Base-by-base conservation (phyloP, 2,329 filamentous ascomycete genomes). In the Paraconiothyrium sp. region DNA sequence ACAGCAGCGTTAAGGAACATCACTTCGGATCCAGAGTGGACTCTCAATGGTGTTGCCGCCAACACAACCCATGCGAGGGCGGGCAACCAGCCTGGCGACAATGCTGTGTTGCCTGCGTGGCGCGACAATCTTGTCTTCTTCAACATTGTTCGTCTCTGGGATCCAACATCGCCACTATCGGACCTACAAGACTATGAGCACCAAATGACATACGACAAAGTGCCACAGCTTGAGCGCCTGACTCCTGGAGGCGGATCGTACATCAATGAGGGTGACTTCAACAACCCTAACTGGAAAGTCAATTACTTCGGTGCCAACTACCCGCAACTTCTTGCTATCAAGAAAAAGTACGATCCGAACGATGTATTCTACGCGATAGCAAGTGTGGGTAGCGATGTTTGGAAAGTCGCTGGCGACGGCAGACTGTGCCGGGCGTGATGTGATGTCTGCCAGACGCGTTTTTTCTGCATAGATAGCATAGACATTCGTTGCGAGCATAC, bases 261-360 rank as follows among this genome's bases (percentile, higher is more conserved):
- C 46, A 13, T 48, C 46, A 48, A 48, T 13, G 46, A 48, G 22
- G 46, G 46, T 24, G 46, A 48, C 46, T 48, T 48, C 46, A 22
- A 48, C n/a, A 22, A 48, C 8, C 46, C 46, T 10, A 11, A 22
- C 8, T 51, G 27, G 27, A 32, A 51, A 16, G 13, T 20, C 14
- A 35, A 34, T 8, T 37, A 20, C 16, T 51, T 35, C 48, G 48
- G 48, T 16, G 14, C 48, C 30, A 51, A 51, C 48, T 51, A 51
- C 48, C 11, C 27, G 16, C 27, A 37, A 16, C 48, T 51, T 16
- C 48, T 32, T 30, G 16, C 27, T 5, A 35, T 51, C 48, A 51
- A 51, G 48, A 34, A 35, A 2, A 51, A 51, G 30, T 51, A 51
- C n/a, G 48, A 51, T 34, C 48, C 48, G 9, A 34, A 51, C 7